A percentile compares a stretch with the other conserved stretches of the same genome.
These are phyloP conservation scores for Jacaranda mimosifolia DNA, from an alignment of 257 asterid genomes.

Conservation along the genomic window DNA sequence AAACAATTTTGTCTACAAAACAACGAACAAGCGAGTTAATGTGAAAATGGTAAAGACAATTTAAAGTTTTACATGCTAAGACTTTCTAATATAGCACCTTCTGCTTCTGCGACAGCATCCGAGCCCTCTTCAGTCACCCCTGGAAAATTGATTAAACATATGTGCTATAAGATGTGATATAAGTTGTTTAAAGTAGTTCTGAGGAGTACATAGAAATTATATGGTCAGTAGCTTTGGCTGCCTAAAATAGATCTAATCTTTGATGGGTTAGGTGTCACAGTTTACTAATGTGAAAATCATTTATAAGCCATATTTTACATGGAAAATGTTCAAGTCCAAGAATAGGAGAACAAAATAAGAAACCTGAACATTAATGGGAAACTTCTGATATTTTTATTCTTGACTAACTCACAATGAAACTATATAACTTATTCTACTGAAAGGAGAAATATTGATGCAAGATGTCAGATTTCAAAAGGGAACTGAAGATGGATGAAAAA, in stretches of 20 bases:
- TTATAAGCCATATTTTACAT: not conserved
- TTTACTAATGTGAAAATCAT: not conserved
- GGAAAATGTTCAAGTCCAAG: too few relatives aligned
- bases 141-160: slow-evolving; percentile 40
- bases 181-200: slow-evolving; percentile 1
- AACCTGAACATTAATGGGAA: not conserved
- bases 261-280: not conserved
- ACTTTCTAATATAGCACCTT: slow-evolving; percentile 72
- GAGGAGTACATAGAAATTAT: not conserved
- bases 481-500: slow-evolving; percentile 9
- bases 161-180: slow-evolving; percentile 20
- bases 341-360: not conserved
- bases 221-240: slow-evolving; percentile 10
- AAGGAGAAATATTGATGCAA: not conserved
- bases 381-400: not conserved
- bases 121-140: slow-evolving; percentile 74
- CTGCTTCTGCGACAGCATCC: slow-evolving; percentile 76
- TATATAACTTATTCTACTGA: not conserved
- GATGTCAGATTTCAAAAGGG: not conserved
- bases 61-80: slow-evolving; percentile 73
- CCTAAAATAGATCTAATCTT: slow-evolving; percentile 8
- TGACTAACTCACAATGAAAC: not conserved
- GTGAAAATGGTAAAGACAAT: slow-evolving; percentile 22
- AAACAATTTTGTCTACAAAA: not conserved
- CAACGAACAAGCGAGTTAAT: slow-evolving; percentile 12